Conservation (phyloP, 1,284 basidiomycete genomes). For the Erythrobasidium hasegawianum region DNA sequence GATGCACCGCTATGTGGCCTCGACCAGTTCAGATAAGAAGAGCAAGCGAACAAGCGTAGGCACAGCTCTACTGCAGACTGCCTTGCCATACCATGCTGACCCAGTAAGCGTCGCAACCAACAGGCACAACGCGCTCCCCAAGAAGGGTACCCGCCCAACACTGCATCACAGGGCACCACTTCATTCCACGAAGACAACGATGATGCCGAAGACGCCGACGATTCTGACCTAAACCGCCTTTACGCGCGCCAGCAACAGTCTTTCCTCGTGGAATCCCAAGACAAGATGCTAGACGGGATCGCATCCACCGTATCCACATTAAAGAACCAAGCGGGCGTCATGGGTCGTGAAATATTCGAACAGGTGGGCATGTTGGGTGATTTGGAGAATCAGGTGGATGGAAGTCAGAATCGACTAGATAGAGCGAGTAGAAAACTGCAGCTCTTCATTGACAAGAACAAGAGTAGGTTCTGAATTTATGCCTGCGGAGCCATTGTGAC, state of each 20-base stretch:
- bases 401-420: constrained; percentile 30
- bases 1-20: not conserved
- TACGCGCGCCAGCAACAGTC: constrained; percentile 47
- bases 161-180: not conserved
- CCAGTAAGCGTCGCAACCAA: too few relatives aligned
- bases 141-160: not conserved
- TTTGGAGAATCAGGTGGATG: constrained; percentile 23
- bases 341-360: constrained; percentile 80
- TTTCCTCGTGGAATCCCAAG: constrained; percentile 79
- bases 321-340: constrained; percentile 81
- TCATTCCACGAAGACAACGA: not conserved
- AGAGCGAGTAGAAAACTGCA: constrained; percentile 28
- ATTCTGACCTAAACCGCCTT: not conserved
- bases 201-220: not conserved
- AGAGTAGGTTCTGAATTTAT: constrained; percentile 29
- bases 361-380: constrained; percentile 58
- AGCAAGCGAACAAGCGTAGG: too few relatives aligned
- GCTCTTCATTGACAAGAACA: constrained; percentile 33
- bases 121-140: not conserved
- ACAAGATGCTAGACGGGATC: constrained; percentile 75
- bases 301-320: constrained; percentile 73
- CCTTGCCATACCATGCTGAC: too few relatives aligned
- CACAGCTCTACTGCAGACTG: too few relatives aligned
- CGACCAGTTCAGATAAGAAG: too few relatives aligned
- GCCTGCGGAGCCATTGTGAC: too few relatives aligned